Base-by-base conservation (phyloP, 305 asterid species). In the Fraxinus greggii region DNA sequence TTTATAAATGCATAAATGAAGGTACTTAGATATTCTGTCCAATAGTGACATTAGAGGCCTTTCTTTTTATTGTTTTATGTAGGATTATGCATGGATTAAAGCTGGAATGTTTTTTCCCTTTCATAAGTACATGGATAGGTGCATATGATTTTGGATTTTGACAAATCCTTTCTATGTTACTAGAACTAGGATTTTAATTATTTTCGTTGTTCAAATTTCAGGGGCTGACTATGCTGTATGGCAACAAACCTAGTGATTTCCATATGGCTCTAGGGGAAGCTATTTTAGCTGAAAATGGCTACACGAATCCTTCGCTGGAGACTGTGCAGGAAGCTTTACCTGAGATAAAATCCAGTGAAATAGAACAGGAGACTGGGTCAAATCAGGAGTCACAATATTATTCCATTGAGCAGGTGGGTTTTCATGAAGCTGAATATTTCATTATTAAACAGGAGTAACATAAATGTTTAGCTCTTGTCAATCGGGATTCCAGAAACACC, bases 61-160 rank as follows among this genome's bases (percentile, higher is more conserved):
- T 48, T 51, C 61, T 15, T 69, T 31, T 69, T 29, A 4, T 26
- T 70, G 70, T 81, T 31, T 1, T 79, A 24, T 86, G 92, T 86
- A 97, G 99, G 99, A 97, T 81, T 97, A 94, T 86, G 95, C 91
- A 19, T 97, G 99, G 99, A 88, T 92, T 79, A 97, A 97, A 88
- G 92, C 93, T 76, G 99, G 99, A 80, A 92, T 92, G 98, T 33
- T 89, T 83, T 97, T 88, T 78, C 98, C 99, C 10, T 97, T 93
- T 89, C 93, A 88, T 40, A 97, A 93, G 78, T 94, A 91, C 83
- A 78, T 87, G 88, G 93, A 88, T 82, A 94, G 98, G 99, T 94
- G 84, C 86, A 88, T 87, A 54, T 72, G 19, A 61, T 36, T 19
- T 33, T 51, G 28, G 54, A 24, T 79, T 75, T 54, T 59, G 56